These are phyloP conservation scores for Aureoboletus auriporus DNA, from an alignment of 768 basidiomycete species.

Conservation along the genomic window DNA sequence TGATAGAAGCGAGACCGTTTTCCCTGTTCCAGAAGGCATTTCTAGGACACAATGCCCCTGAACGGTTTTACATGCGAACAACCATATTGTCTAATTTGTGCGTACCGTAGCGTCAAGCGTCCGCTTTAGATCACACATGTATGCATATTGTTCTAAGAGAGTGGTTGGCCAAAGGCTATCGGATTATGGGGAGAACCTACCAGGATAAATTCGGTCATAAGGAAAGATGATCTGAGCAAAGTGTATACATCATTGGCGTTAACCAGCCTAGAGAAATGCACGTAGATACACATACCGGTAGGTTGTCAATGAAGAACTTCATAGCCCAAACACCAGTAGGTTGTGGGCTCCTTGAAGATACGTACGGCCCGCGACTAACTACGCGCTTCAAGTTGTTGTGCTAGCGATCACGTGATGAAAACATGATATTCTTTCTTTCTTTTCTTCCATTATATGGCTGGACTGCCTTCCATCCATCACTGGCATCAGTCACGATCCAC, in stretches of 20 bases:
- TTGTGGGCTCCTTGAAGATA: background rate
- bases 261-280: background rate
- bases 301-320: conserved; percentile 81
- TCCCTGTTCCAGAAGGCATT: conserved; percentile 99
- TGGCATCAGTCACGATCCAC: no score
- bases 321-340: conserved; percentile 43
- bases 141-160: conserved; percentile 89
- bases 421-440: no score
- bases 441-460: no score
- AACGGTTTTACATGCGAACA: conserved; percentile 2
- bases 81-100: background rate
- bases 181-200: conserved; percentile 37
- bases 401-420: no score
- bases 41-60: conserved; percentile 99
- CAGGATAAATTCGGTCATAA: conserved; percentile 94
- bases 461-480: no score
- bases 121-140: conserved; percentile 98
- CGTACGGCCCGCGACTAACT: no score
- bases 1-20: conserved; percentile 93
- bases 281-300: conserved; percentile 51
- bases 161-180: conserved; percentile 5
- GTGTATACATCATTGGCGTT: background rate
- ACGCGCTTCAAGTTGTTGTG: background rate
- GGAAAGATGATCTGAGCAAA: conserved; percentile 74
- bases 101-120: conserved; percentile 90